These are phyloP conservation scores for Cytospora mali DNA, from an alignment of 2,329 filamentous ascomycete species.

Conservation along the genomic window DNA sequence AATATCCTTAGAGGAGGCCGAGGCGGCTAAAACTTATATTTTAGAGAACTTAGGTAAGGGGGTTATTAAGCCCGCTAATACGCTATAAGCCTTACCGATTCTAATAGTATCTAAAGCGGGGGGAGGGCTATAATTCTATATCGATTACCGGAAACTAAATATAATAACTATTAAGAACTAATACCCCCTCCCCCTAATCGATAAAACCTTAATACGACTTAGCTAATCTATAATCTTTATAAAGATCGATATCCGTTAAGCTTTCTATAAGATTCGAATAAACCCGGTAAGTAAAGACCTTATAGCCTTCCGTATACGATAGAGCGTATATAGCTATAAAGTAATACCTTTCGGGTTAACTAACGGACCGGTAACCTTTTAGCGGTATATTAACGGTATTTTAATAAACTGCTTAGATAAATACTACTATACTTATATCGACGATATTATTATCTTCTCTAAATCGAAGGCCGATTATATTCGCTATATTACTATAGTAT, in stretches of 20 bases:
- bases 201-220: constrained; percentile 29
- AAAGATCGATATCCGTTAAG: too few species aligned
- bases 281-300: constrained; percentile 36
- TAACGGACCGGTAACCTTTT: constrained; percentile 26
- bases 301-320: constrained; percentile 35
- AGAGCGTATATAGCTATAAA: constrained; percentile 35
- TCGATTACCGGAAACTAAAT: constrained; percentile 35
- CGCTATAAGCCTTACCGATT: constrained; percentile 6
- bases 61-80: constrained; percentile 13
- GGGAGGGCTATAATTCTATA: constrained; percentile 28
- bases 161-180: constrained; percentile 32
- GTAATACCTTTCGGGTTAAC: constrained; percentile 37
- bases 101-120: constrained; percentile 31
- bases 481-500: background rate
- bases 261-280: constrained; percentile 32
- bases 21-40: too few species aligned
- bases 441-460: constrained; percentile 8
- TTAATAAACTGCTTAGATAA: background rate
- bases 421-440: too few species aligned
- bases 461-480: background rate
- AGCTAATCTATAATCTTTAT: constrained; percentile 24
- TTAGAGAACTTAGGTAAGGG: too few species aligned
- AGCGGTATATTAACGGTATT: constrained; percentile 23
- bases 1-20: constrained; percentile 5
- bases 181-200: constrained; percentile 33